Evolutionary conservation across 73 alveolate genomes (phyloP).

Genomic region (Paramecium sexaurelia): DNA sequence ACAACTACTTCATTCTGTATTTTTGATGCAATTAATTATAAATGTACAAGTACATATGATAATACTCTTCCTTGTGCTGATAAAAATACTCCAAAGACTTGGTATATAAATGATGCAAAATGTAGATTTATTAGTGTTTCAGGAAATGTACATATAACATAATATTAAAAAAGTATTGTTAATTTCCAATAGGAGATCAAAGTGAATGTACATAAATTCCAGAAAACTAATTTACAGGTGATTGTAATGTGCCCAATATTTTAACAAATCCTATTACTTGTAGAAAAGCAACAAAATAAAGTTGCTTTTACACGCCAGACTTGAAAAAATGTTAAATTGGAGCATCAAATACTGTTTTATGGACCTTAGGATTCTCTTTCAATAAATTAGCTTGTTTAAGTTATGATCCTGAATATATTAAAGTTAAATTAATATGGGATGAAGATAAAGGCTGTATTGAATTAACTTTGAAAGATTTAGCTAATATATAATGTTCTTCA

Average conservation of each 20-base stretch:
- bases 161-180: background rate
- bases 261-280: background rate
- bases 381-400: background rate
- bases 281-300: background rate
- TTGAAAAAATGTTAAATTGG: background rate
- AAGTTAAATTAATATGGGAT: background rate
- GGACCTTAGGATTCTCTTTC: background rate
- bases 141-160: background rate
- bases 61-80: background rate
- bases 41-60: background rate
- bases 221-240: background rate
- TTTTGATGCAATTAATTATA: background rate
- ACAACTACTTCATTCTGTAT: background rate
- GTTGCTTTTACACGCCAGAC: background rate
- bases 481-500: background rate
- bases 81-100: background rate
- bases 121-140: background rate
- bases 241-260: background rate
- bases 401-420: background rate
- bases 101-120: background rate
- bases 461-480: background rate
- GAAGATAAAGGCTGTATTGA: background rate
- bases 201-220: background rate
- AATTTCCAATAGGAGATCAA: background rate
- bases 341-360: background rate